Evolutionary conservation across 306 rosid species (phyloP), one percentile per base, ranked within the genome.

Genomic region (Clitoria ternatea): DNA sequence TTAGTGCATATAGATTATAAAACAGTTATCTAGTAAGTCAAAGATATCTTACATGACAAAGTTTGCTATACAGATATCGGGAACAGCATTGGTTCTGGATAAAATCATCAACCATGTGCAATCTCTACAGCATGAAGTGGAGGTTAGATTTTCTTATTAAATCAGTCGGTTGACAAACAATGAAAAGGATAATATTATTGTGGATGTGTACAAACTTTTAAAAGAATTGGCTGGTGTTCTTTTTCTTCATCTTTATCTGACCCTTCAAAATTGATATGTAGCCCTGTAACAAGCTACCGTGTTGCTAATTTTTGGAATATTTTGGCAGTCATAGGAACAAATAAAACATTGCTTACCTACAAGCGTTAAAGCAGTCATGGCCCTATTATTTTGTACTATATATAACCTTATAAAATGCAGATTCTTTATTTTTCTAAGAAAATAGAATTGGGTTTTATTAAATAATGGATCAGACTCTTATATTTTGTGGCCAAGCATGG

Each of bases 61-160:
- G 13, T 76, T 83, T 73, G 35, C 60, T 67, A 20, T 76, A 66
- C 93, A 94, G 98, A 87, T 94, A 74, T 88, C 97, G 53, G 95
- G 98, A 33, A 94, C 96, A 4, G 97, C 98, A 27, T 69, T 85
- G 77, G 98, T 94, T 77, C 86, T 94, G 79, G 98, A 94, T 79
- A 95, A 94, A 83, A 94, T 88, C 78, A 94, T 94, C 89, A 90
- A 84, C 82, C 98, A 94, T 30, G 98, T 94, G 33, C 98, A 94
- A 55, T 94, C 90, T 60, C 81, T 94, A 27, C 98, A 94, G 79
- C 85, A 66, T 48, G 95, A 94, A 89, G 98, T 94, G 73, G 98
- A 94, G 98, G 98, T 94, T 66, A 83, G 94, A 76, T 53, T 80
- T 78, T 76, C 76, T 56, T 68, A 68, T 78, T 76, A 49, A 48